phyloP scores from a whole-genome alignment of 352 stramenopile genomes.

The Globisporangium parvum region DNA sequence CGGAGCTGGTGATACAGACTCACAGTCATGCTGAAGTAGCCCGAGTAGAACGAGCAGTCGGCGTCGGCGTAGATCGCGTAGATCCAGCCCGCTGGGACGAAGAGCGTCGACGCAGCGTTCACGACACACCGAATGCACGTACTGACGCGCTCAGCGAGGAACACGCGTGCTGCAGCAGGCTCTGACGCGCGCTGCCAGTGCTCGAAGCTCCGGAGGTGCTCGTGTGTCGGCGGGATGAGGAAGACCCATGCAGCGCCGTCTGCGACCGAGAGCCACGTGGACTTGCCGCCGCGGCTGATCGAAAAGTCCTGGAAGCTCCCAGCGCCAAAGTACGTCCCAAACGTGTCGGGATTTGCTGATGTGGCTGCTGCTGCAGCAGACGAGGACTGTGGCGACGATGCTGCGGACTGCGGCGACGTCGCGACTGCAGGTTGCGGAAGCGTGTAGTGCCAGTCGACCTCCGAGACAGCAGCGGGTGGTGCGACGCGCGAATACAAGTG shows the following conservation, averaged over 20 bases:
- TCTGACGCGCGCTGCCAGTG: slow-evolving; percentile 45
- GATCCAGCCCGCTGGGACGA: slow-evolving; percentile 67
- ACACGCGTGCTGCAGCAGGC: slow-evolving; percentile 26
- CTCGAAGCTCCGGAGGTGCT: slow-evolving; percentile 43
- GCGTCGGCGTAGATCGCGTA: slow-evolving; percentile 56
- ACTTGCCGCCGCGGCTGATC: slow-evolving; percentile 41
- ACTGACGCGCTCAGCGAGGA: slow-evolving; percentile 62
- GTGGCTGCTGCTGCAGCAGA: slow-evolving; percentile 6
- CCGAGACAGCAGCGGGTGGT: slow-evolving; percentile 35
- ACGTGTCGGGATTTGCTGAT: slow-evolving; percentile 36
- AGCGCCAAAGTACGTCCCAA: slow-evolving; percentile 43
- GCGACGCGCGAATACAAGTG: slow-evolving; percentile 31
- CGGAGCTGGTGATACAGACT: slow-evolving; percentile 39
- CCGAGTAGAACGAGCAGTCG: slow-evolving; percentile 46
- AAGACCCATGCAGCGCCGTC: slow-evolving; percentile 57
- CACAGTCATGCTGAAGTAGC: slow-evolving; percentile 51
- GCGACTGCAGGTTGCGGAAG: slow-evolving; percentile 8
- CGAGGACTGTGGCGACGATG: slow-evolving; percentile 5
- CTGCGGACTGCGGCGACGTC: slow-evolving; percentile 6
- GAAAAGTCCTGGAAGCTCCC: slow-evolving; percentile 70
- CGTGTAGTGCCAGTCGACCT: slow-evolving; percentile 49
- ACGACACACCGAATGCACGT: slow-evolving; percentile 72
- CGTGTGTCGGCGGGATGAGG: slow-evolving; percentile 46
- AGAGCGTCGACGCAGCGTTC: slow-evolving; percentile 32
- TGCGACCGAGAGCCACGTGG: slow-evolving; percentile 60